Evolutionary conservation across 805 yeast species (phyloP), one percentile per base, ranked within the genome.

Genomic region (Kluyveromyces lactis): DNA sequence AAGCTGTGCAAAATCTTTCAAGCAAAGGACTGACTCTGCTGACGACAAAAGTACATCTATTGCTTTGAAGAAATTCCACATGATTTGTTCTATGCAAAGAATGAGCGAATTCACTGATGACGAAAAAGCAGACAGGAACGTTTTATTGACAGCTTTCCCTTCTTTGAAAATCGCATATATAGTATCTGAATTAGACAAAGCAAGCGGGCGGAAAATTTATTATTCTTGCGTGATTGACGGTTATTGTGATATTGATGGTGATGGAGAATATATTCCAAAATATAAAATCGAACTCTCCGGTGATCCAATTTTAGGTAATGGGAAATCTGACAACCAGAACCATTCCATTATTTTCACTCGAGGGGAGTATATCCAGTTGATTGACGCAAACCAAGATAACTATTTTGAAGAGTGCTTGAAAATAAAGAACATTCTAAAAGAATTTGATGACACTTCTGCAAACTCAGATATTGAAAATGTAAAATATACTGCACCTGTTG

Each of bases 341-440:
- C 84, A 77, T 56, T 76, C 89, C 4, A 56, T 84, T 36, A 73
- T 81, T 26, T 84, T 81, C 62, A 75, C 78, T 51, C 71, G 92
- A 46, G 94, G 94, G 44, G 92, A 83, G 56, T 83, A 81, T 54
- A 71, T 83, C 44, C 92, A 84, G 53, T 68, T 84, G 48, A 73
- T 83, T 46, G 94, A 84, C 67, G 89, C 92, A 12, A 84, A 84
- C 53, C 94, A 84, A 55, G 92, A 83, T 54, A 81, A 83, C 55
- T 83, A 83, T 54, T 63, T 83, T 36, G 92, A 84, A 56, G 94
- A 83, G 51, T 84, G 92, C 56, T 66, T 83, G 49, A 84, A 83
- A 62, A 53, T 83, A 40, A 71, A 90, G 64, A 77, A 78, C 50
- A 74, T 81, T 21, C 65, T 84, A 42, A 77, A 84, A 17, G 94